These are phyloP conservation scores for Apostasia shenzhenica DNA, from an alignment of 106 monocot species.

Conservation along the genomic window DNA sequence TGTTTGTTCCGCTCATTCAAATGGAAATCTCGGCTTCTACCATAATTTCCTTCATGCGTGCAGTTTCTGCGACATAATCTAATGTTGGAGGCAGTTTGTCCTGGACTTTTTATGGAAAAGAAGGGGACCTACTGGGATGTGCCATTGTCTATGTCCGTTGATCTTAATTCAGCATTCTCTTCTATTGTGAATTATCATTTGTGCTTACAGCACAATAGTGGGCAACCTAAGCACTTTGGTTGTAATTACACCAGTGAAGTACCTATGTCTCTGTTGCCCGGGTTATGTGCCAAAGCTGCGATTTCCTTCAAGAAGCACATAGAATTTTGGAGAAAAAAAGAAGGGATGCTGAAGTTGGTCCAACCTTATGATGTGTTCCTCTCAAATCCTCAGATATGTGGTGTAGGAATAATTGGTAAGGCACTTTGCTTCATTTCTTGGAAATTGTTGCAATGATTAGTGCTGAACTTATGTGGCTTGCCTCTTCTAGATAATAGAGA, in stretches of 20 bases:
- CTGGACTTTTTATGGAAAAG: conserved; percentile 81
- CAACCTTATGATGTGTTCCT: conserved; percentile 91
- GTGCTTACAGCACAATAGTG: conserved; percentile 79
- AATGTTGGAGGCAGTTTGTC: conserved; percentile 69
- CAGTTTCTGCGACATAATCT: conserved; percentile 78
- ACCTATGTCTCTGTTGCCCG: conserved; percentile 65
- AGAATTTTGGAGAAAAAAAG: conserved; percentile 80
- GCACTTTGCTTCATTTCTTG: not conserved
- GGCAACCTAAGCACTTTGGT: conserved; percentile 55
- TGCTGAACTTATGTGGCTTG: conserved; percentile 2
- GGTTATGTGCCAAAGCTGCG: conserved; percentile 78
- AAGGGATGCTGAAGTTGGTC: conserved; percentile 73
- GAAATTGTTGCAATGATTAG: not conserved
- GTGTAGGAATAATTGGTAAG: conserved; percentile 77
- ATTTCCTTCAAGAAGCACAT: conserved; percentile 62
- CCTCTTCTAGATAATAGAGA: not conserved
- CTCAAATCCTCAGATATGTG: conserved; percentile 79
- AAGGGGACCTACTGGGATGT: conserved; percentile 88
- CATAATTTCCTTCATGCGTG: conserved; percentile 3
- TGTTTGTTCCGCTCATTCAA: too few species aligned
- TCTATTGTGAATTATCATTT: conserved; percentile 79
- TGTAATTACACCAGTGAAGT: conserved; percentile 25
- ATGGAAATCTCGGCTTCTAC: too few species aligned
- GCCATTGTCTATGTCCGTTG: conserved; percentile 63
- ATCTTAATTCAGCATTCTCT: conserved; percentile 62